A percentile compares a stretch with the other conserved stretches of the same genome.
Conservation (phyloP, 2,329 filamentous ascomycete species). For the Hypoxylon sp. region DNA sequence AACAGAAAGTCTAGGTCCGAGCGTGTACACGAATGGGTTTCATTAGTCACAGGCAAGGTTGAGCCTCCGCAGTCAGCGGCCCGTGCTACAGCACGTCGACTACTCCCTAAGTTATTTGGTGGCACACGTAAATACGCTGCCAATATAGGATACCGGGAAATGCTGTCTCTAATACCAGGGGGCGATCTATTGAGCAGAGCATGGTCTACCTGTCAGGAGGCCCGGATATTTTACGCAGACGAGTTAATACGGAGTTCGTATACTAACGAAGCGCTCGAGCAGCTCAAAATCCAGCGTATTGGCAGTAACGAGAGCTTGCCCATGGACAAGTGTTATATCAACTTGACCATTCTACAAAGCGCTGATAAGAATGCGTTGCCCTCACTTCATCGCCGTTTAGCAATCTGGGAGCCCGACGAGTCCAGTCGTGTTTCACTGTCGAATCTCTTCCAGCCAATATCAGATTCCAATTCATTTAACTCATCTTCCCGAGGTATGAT, state of each 20-base stretch:
- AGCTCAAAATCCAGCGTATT: neutral
- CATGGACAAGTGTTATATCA: neutral
- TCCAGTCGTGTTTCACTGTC: neutral
- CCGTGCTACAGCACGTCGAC: neutral
- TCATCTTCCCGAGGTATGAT: too few relatives aligned
- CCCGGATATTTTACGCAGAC: neutral
- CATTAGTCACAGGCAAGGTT: neutral
- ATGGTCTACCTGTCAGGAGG: neutral
- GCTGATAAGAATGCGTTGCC: neutral
- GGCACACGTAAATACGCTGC: neutral
- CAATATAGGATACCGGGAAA: neutral
- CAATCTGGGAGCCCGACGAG: neutral
- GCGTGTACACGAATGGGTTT: neutral
- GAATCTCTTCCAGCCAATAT: neutral
- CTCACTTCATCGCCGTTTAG: neutral
- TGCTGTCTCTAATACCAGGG: neutral
- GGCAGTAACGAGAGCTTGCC: neutral
- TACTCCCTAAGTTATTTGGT: neutral
- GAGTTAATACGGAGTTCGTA: neutral
- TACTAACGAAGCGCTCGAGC: neutral
- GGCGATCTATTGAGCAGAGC: neutral
- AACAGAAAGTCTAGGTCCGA: neutral
- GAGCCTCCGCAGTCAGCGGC: neutral
- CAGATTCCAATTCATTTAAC: neutral
- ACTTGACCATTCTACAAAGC: neutral